Percentiles rank a stretch among this genome's conserved stretches.
These are phyloP conservation scores for Suillus subluteus DNA, from an alignment of 768 basidiomycete species.

Conservation along the genomic window DNA sequence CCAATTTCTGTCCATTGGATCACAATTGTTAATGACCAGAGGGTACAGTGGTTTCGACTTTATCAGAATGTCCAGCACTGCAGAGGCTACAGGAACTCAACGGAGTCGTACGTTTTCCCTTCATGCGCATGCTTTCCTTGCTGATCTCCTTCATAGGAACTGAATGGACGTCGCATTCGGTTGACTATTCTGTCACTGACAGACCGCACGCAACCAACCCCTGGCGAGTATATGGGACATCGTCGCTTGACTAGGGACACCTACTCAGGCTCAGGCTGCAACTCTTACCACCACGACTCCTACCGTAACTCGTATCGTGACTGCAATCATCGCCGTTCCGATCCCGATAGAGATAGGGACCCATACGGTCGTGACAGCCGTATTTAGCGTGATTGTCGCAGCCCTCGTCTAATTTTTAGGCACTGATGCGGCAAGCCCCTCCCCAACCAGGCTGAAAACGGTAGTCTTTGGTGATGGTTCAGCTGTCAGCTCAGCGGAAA, in stretches of 20 bases:
- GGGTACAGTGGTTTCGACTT: slow-evolving; percentile 88
- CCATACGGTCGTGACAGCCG: slow-evolving; percentile 70
- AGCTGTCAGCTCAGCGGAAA: slow-evolving; percentile 7
- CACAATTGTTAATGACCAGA: too few relatives aligned
- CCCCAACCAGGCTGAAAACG: slow-evolving; percentile 45
- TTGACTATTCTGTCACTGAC: slow-evolving; percentile 96
- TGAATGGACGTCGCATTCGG: slow-evolving; percentile 95
- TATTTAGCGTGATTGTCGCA: slow-evolving; percentile 82
- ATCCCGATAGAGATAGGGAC: slow-evolving; percentile 58
- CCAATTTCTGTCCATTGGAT: too few relatives aligned
- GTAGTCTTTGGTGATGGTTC: slow-evolving; percentile 63
- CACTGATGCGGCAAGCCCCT: slow-evolving; percentile 42
- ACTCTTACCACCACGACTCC: slow-evolving; percentile 38
- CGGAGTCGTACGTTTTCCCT: slow-evolving; percentile 68
- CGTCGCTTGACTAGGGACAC: slow-evolving; percentile 61
- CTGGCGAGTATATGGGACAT: slow-evolving; percentile 97
- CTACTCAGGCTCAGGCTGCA: slow-evolving; percentile 42
- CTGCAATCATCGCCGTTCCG: slow-evolving; percentile 44
- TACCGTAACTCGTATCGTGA: slow-evolving; percentile 51
- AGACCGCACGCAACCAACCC: slow-evolving; percentile 92
- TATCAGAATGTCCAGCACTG: slow-evolving; percentile 86
- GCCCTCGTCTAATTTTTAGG: slow-evolving; percentile 46
- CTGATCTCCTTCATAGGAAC: slow-evolving; percentile 55
- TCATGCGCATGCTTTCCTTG: background rate
- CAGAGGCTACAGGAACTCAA: slow-evolving; percentile 92